Base-by-base conservation (phyloP, 345 rosid genomes). In the Gossypium ekmanianum region DNA sequence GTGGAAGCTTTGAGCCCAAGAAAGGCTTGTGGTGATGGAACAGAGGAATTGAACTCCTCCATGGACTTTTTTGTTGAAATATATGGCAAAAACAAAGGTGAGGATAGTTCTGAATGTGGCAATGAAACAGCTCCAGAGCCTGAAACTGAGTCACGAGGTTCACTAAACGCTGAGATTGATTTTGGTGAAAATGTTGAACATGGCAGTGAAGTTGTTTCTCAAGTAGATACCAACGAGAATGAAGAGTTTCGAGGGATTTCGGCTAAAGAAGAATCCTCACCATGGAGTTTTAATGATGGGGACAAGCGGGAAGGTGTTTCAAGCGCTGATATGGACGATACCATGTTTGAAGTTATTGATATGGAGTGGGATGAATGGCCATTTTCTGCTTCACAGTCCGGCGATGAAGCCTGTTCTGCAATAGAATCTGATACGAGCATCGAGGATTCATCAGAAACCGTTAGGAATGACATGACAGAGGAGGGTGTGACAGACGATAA, bases 311-410 rank as follows among this genome's bases (percentile, higher is more conserved):
- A 80, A 76, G 26, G 56, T 55, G 26, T 57, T 2, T 74, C 68
- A 43, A 80, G 70, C 72, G 41, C 22, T 18, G 75, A 82, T 67
- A 79, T 39, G 48, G 75, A 74, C 14, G 77, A 71, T 7, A 27
- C 50, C 72, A 47, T 29, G 61, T 81, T 81, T 73, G 84, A 86
- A 50, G 76, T 52, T 68, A 71, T 74, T 50, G 86, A 66, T 58
- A 85, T 83, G 89, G 96, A 85, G 51, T 84, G 89, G 92, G 86
- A 83, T 52, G 88, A 79, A 44, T 82, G 71, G 10, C 75, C 26
- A 13, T 67, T 27, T 67, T 75, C 81, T 20, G 54, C 59, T 51
- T 71, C 71, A 26, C 84, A 76, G 63, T 27, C 54, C n/a, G 81
- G 74, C 27, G 17, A 56, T 59, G 87, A 63, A 79, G 73, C 44